Evolutionary conservation across 306 rosid genomes (phyloP).

Genomic region (Lupinus albus): DNA sequence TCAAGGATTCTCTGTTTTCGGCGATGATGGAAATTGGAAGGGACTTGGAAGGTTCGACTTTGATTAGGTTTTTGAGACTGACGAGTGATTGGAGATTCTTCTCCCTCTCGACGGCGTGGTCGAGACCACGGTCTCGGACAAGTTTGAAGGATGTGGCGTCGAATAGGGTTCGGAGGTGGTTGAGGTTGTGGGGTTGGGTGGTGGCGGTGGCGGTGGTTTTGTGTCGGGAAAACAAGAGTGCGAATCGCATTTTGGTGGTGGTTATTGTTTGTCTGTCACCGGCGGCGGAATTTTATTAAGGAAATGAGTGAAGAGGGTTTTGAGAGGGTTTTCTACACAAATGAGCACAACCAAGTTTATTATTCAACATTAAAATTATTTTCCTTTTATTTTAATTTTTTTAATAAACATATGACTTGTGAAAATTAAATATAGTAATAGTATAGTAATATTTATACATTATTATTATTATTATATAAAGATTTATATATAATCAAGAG

Average conservation of each 20-base stretch:
- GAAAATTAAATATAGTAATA: too few relatives aligned
- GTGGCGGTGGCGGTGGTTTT: neutral
- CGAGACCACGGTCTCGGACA: conserved; percentile 87
- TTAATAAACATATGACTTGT: too few relatives aligned
- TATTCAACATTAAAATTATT: too few relatives aligned
- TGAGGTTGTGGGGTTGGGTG: neutral
- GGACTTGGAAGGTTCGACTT: conserved; percentile 74
- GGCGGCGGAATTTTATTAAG: too few relatives aligned
- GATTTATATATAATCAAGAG: too few relatives aligned
- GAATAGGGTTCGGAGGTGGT: conserved; percentile 50
- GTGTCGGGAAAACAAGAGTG: conserved; percentile 38
- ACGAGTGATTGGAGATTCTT: conserved; percentile 61
- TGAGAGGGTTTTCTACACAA: too few relatives aligned
- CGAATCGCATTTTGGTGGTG: conserved; percentile 16
- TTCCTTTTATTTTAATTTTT: too few relatives aligned
- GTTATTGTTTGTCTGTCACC: too few relatives aligned
- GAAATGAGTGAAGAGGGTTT: too few relatives aligned
- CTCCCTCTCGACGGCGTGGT: conserved; percentile 72
- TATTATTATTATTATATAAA: too few relatives aligned
- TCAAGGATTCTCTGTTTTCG: conserved; percentile 47
- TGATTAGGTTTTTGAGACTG: conserved; percentile 61
- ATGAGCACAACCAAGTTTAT: too few relatives aligned
- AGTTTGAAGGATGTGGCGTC: conserved; percentile 48
- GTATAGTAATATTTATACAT: too few relatives aligned
- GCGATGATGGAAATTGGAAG: conserved; percentile 62